A percentile compares a stretch with the other conserved stretches of the same genome.
phyloP scores from a whole-genome alignment of 2,329 filamentous ascomycete species.

The Colletotrichum tanaceti region DNA sequence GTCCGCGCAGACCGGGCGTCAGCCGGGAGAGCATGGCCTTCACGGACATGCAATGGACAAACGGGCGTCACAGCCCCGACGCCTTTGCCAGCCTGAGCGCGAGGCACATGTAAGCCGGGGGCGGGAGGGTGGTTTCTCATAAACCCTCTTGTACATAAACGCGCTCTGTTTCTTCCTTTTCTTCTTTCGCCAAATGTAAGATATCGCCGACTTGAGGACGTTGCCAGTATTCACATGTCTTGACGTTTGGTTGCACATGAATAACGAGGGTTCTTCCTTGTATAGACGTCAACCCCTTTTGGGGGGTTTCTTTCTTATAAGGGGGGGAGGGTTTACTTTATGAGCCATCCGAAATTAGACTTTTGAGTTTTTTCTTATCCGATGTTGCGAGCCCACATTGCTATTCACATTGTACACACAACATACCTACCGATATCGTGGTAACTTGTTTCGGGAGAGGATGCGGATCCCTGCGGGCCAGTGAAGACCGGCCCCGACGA shows the following conservation, averaged over 20 bases:
- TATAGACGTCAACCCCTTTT: neutral
- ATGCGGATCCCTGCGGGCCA: neutral
- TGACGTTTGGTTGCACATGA: slow-evolving; percentile 8
- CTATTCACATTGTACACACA: too few relatives aligned
- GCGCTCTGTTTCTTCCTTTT: neutral
- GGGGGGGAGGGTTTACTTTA: neutral
- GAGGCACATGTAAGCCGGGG: slow-evolving; percentile 54
- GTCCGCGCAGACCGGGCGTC: slow-evolving; percentile 53
- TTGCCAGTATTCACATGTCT: neutral
- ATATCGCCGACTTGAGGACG: slow-evolving; percentile 22
- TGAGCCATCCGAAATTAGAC: slow-evolving; percentile 11
- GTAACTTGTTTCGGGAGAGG: too few relatives aligned
- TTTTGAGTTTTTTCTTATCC: neutral
- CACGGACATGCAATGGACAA: slow-evolving; percentile 72
- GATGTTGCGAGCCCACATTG: neutral
- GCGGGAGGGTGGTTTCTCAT: neutral
- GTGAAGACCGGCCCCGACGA: neutral
- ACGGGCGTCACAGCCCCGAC: slow-evolving; percentile 81
- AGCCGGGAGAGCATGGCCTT: slow-evolving; percentile 79
- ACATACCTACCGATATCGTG: too few relatives aligned
- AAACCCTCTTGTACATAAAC: slow-evolving; percentile 31
- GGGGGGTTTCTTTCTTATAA: neutral
- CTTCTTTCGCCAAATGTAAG: slow-evolving; percentile 14
- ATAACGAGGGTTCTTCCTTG: slow-evolving; percentile 12
- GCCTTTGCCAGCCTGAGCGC: slow-evolving; percentile 82